Conservation (phyloP, 176 grass and related monocot genomes). For the Juncus inflexus region DNA sequence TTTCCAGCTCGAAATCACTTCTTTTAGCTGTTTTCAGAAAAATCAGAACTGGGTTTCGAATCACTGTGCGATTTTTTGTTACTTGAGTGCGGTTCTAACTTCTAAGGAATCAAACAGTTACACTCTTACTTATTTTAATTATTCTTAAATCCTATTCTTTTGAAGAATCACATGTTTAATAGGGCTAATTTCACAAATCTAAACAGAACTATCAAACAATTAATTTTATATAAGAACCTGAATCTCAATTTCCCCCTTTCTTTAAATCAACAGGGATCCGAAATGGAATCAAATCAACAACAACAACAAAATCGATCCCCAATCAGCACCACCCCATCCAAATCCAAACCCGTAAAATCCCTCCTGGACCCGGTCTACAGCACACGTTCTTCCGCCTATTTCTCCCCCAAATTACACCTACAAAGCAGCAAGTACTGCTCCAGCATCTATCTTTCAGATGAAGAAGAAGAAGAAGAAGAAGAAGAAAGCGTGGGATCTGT, state of each 20-base stretch:
- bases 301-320: not conserved
- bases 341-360: not conserved
- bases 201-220: too few relatives aligned
- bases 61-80: not conserved
- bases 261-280: conserved; percentile 15
- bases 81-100: not conserved
- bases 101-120: not conserved
- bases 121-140: too few relatives aligned
- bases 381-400: not conserved
- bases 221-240: too few relatives aligned
- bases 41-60: not conserved
- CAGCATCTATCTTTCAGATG: conserved; percentile 36
- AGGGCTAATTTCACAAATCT: too few relatives aligned
- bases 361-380: conserved; percentile 9
- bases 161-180: too few relatives aligned
- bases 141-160: conserved; percentile 2
- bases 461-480: conserved; percentile 31
- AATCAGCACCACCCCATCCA: conserved; percentile 7
- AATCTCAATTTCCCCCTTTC: not conserved
- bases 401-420: conserved; percentile 15
- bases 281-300: not conserved
- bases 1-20: not conserved
- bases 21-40: not conserved
- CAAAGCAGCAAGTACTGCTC: conserved; percentile 16
- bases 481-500: conserved; percentile 72